These are phyloP conservation scores for Podila horticola DNA, from an alignment of 192 early-diverging fungal genomes.

Conservation along the genomic window DNA sequence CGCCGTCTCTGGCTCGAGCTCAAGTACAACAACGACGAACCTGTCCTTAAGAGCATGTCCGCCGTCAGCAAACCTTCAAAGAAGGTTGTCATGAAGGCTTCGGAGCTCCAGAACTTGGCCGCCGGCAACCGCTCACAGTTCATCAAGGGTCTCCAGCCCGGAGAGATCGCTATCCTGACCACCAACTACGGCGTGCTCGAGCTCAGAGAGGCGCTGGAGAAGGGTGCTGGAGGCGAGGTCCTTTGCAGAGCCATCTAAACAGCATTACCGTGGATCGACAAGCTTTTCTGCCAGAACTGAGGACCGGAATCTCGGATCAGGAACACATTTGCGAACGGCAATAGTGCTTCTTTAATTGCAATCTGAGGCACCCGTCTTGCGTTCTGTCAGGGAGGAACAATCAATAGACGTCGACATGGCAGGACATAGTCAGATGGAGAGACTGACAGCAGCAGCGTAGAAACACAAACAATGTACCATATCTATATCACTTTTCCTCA, in stretches of 20 bases:
- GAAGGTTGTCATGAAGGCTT: conserved; percentile 80
- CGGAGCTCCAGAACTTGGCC: conserved; percentile 82
- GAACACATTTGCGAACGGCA: too few species aligned
- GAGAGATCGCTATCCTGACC: conserved; percentile 91
- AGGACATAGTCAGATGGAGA: too few species aligned
- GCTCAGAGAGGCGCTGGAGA: conserved; percentile 87
- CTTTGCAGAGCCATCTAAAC: conserved; percentile 71
- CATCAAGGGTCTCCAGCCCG: conserved; percentile 84
- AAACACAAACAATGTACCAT: too few species aligned
- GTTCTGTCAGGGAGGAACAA: too few species aligned
- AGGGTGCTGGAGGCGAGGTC: conserved; percentile 89
- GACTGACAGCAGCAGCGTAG: too few species aligned
- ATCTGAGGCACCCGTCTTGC: too few species aligned
- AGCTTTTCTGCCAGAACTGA: not conserved
- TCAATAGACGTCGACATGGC: too few species aligned
- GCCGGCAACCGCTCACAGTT: conserved; percentile 79
- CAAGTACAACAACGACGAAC: conserved; percentile 89
- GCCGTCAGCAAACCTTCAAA: conserved; percentile 90
- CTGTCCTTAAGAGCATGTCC: conserved; percentile 82
- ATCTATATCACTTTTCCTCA: too few species aligned
- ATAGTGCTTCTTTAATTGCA: too few species aligned
- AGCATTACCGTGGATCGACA: not conserved
- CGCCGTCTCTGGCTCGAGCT: conserved; percentile 93
- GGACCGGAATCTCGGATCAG: too few species aligned
- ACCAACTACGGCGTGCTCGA: conserved; percentile 91